phyloP scores from a whole-genome alignment of 345 rosid genomes.

The Pistacia vera region DNA sequence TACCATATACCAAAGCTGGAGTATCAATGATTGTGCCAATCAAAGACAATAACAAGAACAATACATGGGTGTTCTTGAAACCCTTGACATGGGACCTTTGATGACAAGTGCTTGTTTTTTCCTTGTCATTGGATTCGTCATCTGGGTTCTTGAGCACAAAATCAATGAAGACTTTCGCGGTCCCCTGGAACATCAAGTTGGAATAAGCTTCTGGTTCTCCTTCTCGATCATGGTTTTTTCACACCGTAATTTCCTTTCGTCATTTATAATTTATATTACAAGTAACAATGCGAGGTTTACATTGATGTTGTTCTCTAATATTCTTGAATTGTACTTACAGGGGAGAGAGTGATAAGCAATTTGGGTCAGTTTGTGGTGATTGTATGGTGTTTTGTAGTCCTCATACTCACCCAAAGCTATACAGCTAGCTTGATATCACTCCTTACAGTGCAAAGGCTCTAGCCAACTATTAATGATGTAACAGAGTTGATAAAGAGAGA shows the following conservation, averaged over 20 bases:
- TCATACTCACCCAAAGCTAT: constrained; percentile 66
- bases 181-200: constrained; percentile 38
- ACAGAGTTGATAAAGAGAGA: constrained; percentile 34
- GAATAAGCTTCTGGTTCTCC: constrained; percentile 68
- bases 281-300: background rate
- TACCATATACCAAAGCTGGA: constrained; percentile 70
- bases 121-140: constrained; percentile 51
- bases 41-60: constrained; percentile 33
- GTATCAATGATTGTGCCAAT: constrained; percentile 67
- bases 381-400: constrained; percentile 67
- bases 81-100: constrained; percentile 68
- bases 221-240: constrained; percentile 68
- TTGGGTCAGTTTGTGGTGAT: constrained; percentile 42
- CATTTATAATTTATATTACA: background rate
- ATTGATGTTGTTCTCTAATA: background rate
- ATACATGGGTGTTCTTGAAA: constrained; percentile 65
- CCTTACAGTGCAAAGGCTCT: constrained; percentile 49
- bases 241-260: constrained; percentile 6
- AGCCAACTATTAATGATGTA: constrained; percentile 49
- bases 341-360: constrained; percentile 60
- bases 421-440: constrained; percentile 67
- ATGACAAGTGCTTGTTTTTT: constrained; percentile 48
- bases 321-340: constrained; percentile 23
- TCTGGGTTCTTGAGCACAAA: constrained; percentile 75
- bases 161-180: constrained; percentile 67